Percentiles rank a stretch among this genome's conserved stretches.
phyloP scores from a whole-genome alignment of 2,329 filamentous ascomycete species.

The Penicillium carneum region DNA sequence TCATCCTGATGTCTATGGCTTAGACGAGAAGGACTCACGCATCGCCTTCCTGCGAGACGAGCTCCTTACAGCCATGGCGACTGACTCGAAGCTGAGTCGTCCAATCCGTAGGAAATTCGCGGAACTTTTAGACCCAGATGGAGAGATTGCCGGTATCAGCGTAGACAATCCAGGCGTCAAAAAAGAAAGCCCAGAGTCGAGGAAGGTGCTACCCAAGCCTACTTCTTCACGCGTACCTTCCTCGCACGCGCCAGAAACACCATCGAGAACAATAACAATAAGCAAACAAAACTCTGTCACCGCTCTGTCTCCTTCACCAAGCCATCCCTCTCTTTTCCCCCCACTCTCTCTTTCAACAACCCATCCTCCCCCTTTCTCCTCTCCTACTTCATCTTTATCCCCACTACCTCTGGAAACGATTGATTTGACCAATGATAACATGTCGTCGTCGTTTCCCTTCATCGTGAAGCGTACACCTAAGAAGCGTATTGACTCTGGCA shows the following conservation, averaged over 20 bases:
- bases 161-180: background rate
- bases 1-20: background rate
- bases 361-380: background rate
- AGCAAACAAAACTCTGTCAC: background rate
- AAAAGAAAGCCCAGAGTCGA: background rate
- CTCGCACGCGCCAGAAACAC: background rate
- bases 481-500: background rate
- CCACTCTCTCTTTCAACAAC: background rate
- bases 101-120: background rate
- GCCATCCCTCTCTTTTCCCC: background rate
- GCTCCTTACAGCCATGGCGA: background rate
- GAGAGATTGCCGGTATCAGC: background rate
- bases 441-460: background rate
- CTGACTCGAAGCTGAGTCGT: background rate
- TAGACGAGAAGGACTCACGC: background rate
- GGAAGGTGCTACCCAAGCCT: slow-evolving; percentile 5
- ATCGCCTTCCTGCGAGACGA: background rate
- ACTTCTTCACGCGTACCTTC: slow-evolving; percentile 7
- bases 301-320: background rate
- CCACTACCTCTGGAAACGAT: background rate
- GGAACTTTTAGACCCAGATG: slow-evolving; percentile 1
- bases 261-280: background rate
- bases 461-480: background rate
- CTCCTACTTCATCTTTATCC: background rate
- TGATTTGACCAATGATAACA: background rate